phyloP scores from a whole-genome alignment of 331 rosid genomes.

The Acacia pycnantha region DNA sequence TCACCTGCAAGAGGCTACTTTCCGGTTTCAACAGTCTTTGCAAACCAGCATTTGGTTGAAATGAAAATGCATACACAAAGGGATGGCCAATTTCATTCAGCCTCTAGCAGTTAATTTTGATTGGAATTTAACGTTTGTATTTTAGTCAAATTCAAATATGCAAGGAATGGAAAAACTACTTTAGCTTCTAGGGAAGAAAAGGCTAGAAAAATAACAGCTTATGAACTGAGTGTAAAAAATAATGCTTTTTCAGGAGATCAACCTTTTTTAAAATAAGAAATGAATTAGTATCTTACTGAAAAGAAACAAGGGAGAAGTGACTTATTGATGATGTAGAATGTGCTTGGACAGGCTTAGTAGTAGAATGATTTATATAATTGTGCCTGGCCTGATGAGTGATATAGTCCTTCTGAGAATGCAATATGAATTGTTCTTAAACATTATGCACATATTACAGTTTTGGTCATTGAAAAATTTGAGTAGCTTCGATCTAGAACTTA shows the following conservation, averaged over 20 bases:
- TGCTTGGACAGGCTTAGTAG: neutral
- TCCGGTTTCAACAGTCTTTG: neutral
- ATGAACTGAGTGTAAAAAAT: neutral
- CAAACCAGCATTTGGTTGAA: neutral
- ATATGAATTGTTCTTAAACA: neutral
- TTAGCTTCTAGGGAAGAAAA: neutral
- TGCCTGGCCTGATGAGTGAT: slow-evolving; percentile 1
- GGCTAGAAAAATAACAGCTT: neutral
- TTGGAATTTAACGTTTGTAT: too few species aligned
- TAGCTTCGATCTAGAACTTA: neutral
- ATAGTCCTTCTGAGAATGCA: neutral
- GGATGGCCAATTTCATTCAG: neutral
- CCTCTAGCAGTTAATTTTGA: neutral
- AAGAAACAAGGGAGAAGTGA: neutral
- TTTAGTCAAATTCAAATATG: neutral
- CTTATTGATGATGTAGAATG: neutral
- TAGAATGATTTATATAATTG: neutral
- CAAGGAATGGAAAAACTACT: neutral
- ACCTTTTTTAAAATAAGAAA: neutral
- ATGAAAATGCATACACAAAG: neutral
- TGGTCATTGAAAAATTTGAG: neutral
- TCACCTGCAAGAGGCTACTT: neutral
- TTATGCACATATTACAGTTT: too few species aligned
- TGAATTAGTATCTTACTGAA: neutral
- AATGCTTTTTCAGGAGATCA: neutral